Conservation (phyloP, 345 rosid species). For the Kernera saxatilis region DNA sequence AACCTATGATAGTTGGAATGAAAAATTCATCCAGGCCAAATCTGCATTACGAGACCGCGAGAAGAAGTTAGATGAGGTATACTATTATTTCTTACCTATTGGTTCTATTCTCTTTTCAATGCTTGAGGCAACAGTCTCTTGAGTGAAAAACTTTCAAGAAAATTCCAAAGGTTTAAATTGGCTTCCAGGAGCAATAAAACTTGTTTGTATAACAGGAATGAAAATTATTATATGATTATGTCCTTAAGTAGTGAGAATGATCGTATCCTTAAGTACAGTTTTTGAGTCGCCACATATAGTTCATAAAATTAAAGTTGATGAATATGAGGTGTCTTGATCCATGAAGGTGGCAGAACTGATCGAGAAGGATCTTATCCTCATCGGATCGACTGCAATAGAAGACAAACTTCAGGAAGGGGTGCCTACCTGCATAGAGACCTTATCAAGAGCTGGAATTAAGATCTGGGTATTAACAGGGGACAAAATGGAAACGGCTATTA, state of each 20-base stretch:
- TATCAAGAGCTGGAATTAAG: slow-evolving; percentile 97
- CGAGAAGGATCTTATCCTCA: slow-evolving; percentile 85
- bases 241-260: not conserved
- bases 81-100: slow-evolving; percentile 1
- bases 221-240: not conserved
- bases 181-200: not conserved
- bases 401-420: slow-evolving; percentile 99
- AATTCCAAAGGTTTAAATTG: not conserved
- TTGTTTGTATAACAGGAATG: not conserved
- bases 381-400: slow-evolving; percentile 97
- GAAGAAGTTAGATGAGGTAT: slow-evolving; percentile 96
- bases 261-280: not conserved
- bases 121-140: slow-evolving; percentile 1
- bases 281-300: not conserved
- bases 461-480: slow-evolving; percentile 99
- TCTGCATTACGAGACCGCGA: slow-evolving; percentile 94
- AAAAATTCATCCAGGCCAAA: slow-evolving; percentile 94
- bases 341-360: slow-evolving; percentile 90
- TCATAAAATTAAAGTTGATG: slow-evolving; percentile 5
- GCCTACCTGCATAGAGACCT: slow-evolving; percentile 92
- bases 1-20: slow-evolving; percentile 88
- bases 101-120: not conserved
- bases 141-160: not conserved
- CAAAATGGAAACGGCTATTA: slow-evolving; percentile 98
- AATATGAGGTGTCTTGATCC: slow-evolving; percentile 5